Evolutionary conservation across 2,329 filamentous ascomycete species (phyloP).

Genomic region (Plectosphaerella cucumerina): DNA sequence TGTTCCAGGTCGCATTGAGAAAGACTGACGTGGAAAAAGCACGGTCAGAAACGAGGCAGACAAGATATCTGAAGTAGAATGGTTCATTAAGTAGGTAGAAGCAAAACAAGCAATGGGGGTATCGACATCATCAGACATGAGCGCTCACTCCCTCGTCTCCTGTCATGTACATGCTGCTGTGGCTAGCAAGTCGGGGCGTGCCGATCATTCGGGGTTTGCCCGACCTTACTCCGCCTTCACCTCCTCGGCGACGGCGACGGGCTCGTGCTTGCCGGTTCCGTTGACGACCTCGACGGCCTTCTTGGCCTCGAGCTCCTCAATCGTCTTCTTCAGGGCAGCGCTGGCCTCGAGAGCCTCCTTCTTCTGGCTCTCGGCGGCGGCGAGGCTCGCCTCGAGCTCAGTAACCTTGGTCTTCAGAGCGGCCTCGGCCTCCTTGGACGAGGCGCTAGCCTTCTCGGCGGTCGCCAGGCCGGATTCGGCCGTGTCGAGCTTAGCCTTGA

Average conservation of each 20-base stretch:
- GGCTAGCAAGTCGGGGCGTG: too few relatives aligned
- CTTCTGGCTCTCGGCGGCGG: constrained; percentile 7
- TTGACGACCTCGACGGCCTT: constrained; percentile 9
- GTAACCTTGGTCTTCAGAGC: constrained; percentile 2
- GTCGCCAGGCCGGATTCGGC: neutral
- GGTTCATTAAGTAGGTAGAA: too few relatives aligned
- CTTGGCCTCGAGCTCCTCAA: constrained; percentile 6
- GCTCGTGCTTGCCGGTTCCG: constrained; percentile 10
- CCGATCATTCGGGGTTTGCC: constrained; percentile 8
- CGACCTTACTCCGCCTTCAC: constrained; percentile 4
- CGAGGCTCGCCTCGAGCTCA: constrained; percentile 3
- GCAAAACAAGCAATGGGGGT: too few relatives aligned
- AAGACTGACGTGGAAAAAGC: too few relatives aligned
- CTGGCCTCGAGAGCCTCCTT: constrained; percentile 6
- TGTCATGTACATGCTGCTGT: too few relatives aligned
- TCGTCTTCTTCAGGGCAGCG: constrained; percentile 8
- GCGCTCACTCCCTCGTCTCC: too few relatives aligned
- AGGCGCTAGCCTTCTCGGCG: constrained; percentile 4
- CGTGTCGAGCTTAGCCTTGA: constrained; percentile 12
- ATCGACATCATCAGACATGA: too few relatives aligned
- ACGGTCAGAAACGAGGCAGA: too few relatives aligned
- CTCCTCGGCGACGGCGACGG: neutral
- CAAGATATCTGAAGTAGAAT: too few relatives aligned
- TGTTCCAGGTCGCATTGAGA: too few relatives aligned
- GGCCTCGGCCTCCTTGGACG: constrained; percentile 5